Percentiles rank a stretch among this genome's conserved stretches.
Evolutionary conservation across 2,329 filamentous ascomycete genomes (phyloP).

Genomic region (Trichoderma pleuroti): DNA sequence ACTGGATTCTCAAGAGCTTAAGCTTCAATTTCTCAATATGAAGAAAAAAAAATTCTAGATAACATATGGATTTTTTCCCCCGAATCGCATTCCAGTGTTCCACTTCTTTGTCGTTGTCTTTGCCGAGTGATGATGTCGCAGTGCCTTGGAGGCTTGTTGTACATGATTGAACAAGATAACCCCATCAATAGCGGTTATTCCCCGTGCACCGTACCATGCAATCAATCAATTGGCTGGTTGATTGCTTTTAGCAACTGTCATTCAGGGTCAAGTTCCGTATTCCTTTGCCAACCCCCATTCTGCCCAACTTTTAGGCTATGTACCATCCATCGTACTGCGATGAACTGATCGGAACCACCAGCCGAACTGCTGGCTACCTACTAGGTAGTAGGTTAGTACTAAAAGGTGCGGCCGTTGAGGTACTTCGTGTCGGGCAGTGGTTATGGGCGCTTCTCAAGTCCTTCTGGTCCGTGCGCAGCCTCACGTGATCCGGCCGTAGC

Average conservation of each 20-base stretch:
- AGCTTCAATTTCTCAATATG: not conserved
- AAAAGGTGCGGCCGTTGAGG: not conserved
- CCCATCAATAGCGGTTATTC: not conserved
- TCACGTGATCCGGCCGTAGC: conserved; percentile 32
- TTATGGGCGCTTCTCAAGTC: not conserved
- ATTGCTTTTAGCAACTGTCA: not conserved
- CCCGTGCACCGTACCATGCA: not conserved
- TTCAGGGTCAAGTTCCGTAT: not conserved
- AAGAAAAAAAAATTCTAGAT: not conserved
- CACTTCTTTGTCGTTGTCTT: not conserved
- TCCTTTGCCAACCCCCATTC: not conserved
- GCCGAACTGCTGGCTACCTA: not conserved
- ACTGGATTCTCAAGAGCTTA: conserved; percentile 5
- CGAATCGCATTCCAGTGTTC: not conserved
- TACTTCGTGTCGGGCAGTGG: not conserved
- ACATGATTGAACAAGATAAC: not conserved
- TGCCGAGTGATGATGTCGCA: not conserved
- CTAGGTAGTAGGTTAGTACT: too few species aligned
- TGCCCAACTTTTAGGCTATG: not conserved
- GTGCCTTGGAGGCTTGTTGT: not conserved
- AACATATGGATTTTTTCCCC: not conserved
- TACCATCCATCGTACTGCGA: not conserved
- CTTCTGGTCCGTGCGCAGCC: conserved; percentile 27
- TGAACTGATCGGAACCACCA: not conserved
- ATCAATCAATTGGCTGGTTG: not conserved